phyloP scores from a whole-genome alignment of 2,329 filamentous ascomycete species.

The Arthrobotrys iridis region DNA sequence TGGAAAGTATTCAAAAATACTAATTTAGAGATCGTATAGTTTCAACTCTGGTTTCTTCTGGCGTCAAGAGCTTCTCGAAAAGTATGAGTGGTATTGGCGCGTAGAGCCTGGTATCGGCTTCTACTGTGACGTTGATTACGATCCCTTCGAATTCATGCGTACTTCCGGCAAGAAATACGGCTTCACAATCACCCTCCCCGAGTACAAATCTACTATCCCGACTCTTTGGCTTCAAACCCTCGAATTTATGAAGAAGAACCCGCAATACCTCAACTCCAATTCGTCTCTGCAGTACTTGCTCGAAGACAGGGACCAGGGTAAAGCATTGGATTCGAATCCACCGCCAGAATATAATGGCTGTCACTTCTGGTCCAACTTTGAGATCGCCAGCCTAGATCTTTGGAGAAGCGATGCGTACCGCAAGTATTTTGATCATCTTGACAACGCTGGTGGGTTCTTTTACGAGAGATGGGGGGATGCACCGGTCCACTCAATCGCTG shows the following conservation, averaged over 20 bases:
- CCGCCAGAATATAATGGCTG: conserved; percentile 57
- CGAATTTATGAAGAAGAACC: conserved; percentile 56
- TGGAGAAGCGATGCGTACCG: conserved; percentile 57
- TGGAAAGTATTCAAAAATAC: too few relatives aligned
- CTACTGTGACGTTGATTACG: conserved; percentile 58
- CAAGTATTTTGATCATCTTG: conserved; percentile 57
- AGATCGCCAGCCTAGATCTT: conserved; percentile 57
- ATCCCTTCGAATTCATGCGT: conserved; percentile 57
- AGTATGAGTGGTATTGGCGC: conserved; percentile 59
- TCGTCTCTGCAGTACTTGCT: conserved; percentile 56
- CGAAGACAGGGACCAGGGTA: conserved; percentile 55
- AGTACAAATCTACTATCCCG: conserved; percentile 57
- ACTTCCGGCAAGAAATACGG: conserved; percentile 57
- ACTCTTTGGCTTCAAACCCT: conserved; percentile 57
- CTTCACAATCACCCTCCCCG: conserved; percentile 57
- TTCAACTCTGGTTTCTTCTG: conserved; percentile 58
- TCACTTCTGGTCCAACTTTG: conserved; percentile 59
- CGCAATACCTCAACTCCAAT: conserved; percentile 55
- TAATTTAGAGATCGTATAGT: conserved; percentile 42
- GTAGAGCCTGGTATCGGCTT: conserved; percentile 58
- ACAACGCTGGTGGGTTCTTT: conserved; percentile 57
- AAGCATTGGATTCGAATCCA: conserved; percentile 26
- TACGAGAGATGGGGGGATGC: conserved; percentile 58
- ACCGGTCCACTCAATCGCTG: conserved; percentile 58
- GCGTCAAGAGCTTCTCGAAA: conserved; percentile 55